Conservation (phyloP, 805 yeast species). For the Grigorovia yakushimaensis region DNA sequence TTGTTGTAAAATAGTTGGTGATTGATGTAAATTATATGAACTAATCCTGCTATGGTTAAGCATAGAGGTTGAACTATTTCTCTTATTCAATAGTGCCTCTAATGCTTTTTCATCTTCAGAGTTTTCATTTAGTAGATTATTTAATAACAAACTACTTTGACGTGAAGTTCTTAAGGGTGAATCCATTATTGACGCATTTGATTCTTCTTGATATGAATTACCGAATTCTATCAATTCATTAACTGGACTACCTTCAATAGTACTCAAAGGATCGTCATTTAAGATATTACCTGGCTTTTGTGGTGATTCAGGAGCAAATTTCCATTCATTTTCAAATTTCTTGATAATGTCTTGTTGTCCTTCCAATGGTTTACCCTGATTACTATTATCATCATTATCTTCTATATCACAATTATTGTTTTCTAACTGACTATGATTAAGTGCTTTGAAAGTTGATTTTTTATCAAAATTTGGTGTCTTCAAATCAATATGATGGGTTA, state of each 20-base stretch:
- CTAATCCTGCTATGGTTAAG: neutral
- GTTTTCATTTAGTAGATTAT: slow-evolving; percentile 4
- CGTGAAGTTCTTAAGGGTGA: neutral
- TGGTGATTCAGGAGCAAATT: neutral
- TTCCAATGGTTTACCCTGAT: neutral
- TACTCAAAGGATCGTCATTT: neutral
- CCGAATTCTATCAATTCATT: neutral
- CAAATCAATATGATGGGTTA: slow-evolving; percentile 8
- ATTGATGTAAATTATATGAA: neutral
- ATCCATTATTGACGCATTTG: neutral
- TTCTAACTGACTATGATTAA: neutral
- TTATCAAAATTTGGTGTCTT: neutral
- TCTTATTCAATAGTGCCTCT: slow-evolving; percentile 3
- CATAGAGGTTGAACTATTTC: slow-evolving; percentile 1
- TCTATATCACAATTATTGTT: neutral
- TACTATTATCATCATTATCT: neutral
- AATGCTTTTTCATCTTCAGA: slow-evolving; percentile 24
- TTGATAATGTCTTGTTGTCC: neutral
- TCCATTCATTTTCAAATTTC: slow-evolving; percentile 4
- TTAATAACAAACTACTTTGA: neutral
- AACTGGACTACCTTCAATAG: neutral
- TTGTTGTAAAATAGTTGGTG: neutral
- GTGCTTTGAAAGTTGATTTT: neutral
- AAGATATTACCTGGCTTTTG: neutral
- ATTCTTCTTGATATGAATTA: neutral